These are phyloP conservation scores for Epichloe sylvatica DNA, from an alignment of 2,329 filamentous ascomycete species.

Conservation along the genomic window DNA sequence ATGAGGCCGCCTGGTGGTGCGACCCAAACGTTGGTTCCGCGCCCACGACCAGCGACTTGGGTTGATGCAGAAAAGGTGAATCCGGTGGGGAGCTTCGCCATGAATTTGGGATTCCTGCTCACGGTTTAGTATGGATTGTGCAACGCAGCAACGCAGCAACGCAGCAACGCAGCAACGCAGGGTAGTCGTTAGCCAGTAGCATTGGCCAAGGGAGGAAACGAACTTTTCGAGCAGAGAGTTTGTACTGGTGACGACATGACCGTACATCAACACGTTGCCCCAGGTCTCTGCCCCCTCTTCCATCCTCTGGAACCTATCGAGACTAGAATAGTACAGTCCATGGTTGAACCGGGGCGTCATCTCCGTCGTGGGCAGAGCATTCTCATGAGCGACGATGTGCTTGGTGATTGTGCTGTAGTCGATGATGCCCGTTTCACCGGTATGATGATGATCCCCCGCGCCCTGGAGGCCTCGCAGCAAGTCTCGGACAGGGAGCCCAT, in stretches of 20 bases:
- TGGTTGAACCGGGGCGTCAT: slow-evolving; percentile 82
- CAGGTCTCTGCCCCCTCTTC: slow-evolving; percentile 50
- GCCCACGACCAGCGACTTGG: slow-evolving; percentile 75
- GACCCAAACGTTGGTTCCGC: slow-evolving; percentile 89
- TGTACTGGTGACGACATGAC: slow-evolving; percentile 84
- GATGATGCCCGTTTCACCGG: slow-evolving; percentile 43
- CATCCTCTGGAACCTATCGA: slow-evolving; percentile 48
- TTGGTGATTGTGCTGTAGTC: slow-evolving; percentile 67
- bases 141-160: no score
- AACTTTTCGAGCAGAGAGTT: slow-evolving; percentile 87
- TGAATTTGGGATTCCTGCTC: slow-evolving; percentile 57
- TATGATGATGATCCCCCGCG: slow-evolving; percentile 8
- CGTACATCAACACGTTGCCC: slow-evolving; percentile 69
- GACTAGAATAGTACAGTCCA: slow-evolving; percentile 57
- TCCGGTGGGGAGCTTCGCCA: slow-evolving; percentile 66
- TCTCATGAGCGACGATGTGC: slow-evolving; percentile 58
- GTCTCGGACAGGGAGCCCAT: slow-evolving; percentile 42
- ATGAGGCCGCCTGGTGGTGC: slow-evolving; percentile 75
- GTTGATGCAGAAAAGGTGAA: slow-evolving; percentile 79
- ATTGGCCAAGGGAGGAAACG: slow-evolving; percentile 8
- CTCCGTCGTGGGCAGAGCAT: slow-evolving; percentile 50
- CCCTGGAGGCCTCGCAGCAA: slow-evolving; percentile 38
- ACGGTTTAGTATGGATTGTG: neutral
- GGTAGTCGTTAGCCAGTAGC: no score
- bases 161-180: no score